Base-by-base conservation (phyloP, 1,284 basidiomycete species). In the Phenoliferia sp. region DNA sequence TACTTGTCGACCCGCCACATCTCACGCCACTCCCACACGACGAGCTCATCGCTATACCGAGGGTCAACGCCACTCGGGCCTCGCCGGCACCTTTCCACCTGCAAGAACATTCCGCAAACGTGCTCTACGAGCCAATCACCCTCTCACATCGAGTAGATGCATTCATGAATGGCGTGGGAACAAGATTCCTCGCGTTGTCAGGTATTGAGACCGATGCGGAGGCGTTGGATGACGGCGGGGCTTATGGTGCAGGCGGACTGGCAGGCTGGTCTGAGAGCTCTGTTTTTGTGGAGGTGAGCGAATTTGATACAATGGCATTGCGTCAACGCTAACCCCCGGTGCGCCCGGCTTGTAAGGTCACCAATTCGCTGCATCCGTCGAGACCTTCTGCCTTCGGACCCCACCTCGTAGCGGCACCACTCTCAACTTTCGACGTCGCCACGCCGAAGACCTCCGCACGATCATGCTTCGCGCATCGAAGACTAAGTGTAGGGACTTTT, bases 191-290 rank as follows among this genome's bases (percentile, higher is more conserved):
- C 48, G 48, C 22, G 22, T 26, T 52, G 9, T 52, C 28, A n/a
- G 48, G 48, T 5, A 5, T 7, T 26, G 48, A 52, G 7, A 52
- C 48, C 7, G 48, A 52, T 19, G 48, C 48, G 7, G 48, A 52
- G 9, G 54, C n/a, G 31, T 17, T 33, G 7, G 16, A n/a, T n/a
- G n/a, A n/a, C 48, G 48, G 48, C 9, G 48, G 48, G 22, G 48
- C 48, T 9, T 52, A 7, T 22, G 48, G 48, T 26, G 48, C 48
- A 19, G 48, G 48, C 48, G 48, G 48, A 26, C 48, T 69, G 31
- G 48, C 90, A 86, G 88, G 87, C 86, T 55, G 84, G 86, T 3
- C 71, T 48, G 89, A 90, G 76, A 88, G 87, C 74, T 85, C 85
- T n/a, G 87, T 91, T 65, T 87, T 88, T 33, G 82, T 91, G 68